Percentiles rank a stretch among this genome's conserved stretches.
Evolutionary conservation across 169 alveolate genomes (phyloP).

Genomic region (Ichthyophthirius multifiliis): DNA sequence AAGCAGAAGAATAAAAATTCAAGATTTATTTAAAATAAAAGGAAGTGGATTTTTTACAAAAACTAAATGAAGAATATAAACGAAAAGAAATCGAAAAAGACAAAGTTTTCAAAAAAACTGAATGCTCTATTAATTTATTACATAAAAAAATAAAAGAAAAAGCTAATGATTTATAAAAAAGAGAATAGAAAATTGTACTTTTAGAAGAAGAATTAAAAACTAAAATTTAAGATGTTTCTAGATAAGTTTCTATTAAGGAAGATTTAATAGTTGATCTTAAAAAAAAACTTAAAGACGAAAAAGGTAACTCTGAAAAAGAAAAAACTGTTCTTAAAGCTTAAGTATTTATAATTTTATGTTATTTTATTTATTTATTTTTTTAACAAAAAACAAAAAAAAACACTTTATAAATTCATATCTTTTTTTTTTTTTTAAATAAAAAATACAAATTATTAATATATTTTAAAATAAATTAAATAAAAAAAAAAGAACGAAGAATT

Average conservation of each 20-base stretch:
- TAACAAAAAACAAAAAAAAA: no score
- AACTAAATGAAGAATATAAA: constrained; percentile 23
- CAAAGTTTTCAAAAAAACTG: constrained; percentile 22
- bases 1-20: constrained; percentile 43
- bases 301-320: constrained; percentile 27
- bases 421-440: background rate
- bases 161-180: constrained; percentile 9
- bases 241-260: constrained; percentile 16
- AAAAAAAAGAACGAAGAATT: background rate
- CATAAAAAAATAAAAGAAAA: constrained; percentile 29
- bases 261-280: constrained; percentile 16
- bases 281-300: constrained; percentile 8
- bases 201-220: constrained; percentile 38
- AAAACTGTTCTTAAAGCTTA: constrained; percentile 20
- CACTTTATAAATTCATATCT: no score
- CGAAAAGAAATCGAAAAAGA: constrained; percentile 26
- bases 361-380: no score
- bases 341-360: background rate
- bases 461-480: background rate
- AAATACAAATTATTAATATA: no score
- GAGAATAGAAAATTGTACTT: constrained; percentile 28
- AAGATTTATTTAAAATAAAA: constrained; percentile 24
- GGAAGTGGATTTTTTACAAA: constrained; percentile 18
- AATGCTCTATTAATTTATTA: background rate
- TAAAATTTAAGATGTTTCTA: constrained; percentile 12